Evolutionary conservation across 2,329 filamentous ascomycete species (phyloP), one percentile per base, ranked within the genome.

Genomic region (Fusarium sp.): DNA sequence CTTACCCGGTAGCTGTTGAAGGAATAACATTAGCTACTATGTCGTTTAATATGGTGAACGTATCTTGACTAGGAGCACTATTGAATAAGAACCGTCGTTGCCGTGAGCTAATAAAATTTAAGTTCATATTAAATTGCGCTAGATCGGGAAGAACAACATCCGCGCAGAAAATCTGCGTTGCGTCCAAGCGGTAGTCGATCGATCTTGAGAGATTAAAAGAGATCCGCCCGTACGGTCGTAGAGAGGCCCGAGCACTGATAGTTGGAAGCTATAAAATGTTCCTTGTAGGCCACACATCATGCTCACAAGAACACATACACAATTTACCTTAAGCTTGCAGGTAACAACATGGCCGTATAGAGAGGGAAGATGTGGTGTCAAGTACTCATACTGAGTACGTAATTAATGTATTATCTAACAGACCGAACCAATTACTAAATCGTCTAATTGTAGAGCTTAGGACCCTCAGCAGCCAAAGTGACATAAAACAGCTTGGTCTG

Each of bases 401-500:
- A 37, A n/a, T n/a, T 19, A n/a, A 10, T 19, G 17, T 14, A 33
- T 37, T n/a, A 14, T 19, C 17, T 19, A n/a, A n/a, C 7, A 35
- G 6, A 19, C n/a, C 27, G 27, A 30, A 10, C 27, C 8, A 8
- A 1, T n/a, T 37, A 9, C n/a, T n/a, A 5, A 19, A 10, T 17
- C 17, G 17, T 3, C 2, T 41, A 64, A 2, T 64, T 20, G 14
- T 64, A 64, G 0, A 66, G 10, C 19, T 66, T 66, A 0, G 54
- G 47, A 1, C 70, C 70, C 0, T 61, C 63, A 5, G 70, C 70
- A 0, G 54, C 58, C 0, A 72, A 25, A 0, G 58, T 71, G 1
- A 66, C 76, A 37, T 79, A 78, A 39, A 75, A 80, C 20, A 80
- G 27, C 39, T 77, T 75, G 1, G 77, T 79, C 65, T 76, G 71